These are phyloP conservation scores for Ophiorrhiza pumila DNA, from an alignment of 257 asterid species.

Conservation along the genomic window DNA sequence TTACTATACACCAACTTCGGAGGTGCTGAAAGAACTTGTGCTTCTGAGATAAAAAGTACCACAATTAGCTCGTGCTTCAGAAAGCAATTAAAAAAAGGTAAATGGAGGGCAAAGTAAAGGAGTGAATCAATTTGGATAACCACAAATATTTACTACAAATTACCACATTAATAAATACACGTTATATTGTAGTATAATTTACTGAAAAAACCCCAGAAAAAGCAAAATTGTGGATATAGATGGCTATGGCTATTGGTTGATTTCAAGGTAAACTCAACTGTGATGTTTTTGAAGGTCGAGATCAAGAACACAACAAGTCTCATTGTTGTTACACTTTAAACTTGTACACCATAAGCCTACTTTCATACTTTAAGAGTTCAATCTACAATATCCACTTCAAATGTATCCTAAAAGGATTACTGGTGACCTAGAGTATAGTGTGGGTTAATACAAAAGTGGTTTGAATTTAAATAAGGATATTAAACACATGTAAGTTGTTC, in stretches of 20 bases:
- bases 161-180: neutral
- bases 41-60: constrained; percentile 48
- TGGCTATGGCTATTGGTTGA: neutral
- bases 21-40: constrained; percentile 90
- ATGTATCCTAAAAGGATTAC: neutral
- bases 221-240: neutral
- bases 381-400: neutral
- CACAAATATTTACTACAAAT: neutral
- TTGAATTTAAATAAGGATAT: neutral
- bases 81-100: neutral
- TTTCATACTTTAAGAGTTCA: neutral
- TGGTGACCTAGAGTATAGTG: neutral
- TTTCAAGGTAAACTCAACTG: neutral
- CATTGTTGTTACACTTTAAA: neutral
- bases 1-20: constrained; percentile 97
- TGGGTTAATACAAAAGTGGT: neutral
- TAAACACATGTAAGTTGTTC: neutral
- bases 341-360: neutral
- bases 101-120: neutral
- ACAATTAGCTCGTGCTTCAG: constrained; percentile 19
- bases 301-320: neutral
- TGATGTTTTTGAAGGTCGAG: neutral
- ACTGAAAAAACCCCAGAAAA: neutral
- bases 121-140: neutral
- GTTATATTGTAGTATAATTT: neutral